Base-by-base conservation (phyloP, 371 early-diverging fungal genomes). In the Lichtheimia ramosa region DNA sequence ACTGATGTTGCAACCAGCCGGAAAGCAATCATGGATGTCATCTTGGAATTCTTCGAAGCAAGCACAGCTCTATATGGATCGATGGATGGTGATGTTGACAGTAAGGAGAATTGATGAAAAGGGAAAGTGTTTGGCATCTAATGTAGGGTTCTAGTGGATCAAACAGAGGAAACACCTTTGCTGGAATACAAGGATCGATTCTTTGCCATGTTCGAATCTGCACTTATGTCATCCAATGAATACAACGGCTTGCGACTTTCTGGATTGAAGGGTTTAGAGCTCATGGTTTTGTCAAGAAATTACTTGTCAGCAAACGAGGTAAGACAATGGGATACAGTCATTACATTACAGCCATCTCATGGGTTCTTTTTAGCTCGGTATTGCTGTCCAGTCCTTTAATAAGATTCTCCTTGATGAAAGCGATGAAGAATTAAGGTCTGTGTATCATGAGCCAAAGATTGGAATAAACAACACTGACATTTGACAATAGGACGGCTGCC, bases 41-140 rank as follows among this genome's bases (percentile, higher is more conserved):
- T 92, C 6, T 68, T 79, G 25, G 89, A 88, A 51, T 75, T 89
- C 48, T 64, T 91, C 41, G 83, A 84, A n/a, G 90, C 88, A 0
- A 73, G 81, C 57, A 73, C 71, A 25, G 62, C 62, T 2, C 75
- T 87, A 7, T 88, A 89, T 69, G 90, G 89, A 20, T 54, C 84
- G 8, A 67, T 72, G 28, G 72, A 68, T 59, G 68, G 66, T 51
- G 62, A 70, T 34, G 66, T 63, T 2, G 62, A 63, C 62, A 61
- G 78, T 75, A 68, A 68, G 74, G 66, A 15, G 18, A 14, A 15
- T 15, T 1, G 20, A 15, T 15, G 27, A 3, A 27, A 13, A 40
- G 18, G 2, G 48, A 15, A 16, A 4, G 2, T 0, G 21, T 16
- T 42, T 27, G 43, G 5, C 48, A 8, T 21, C 14, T 15, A 40